Percentiles rank a stretch among this genome's conserved stretches.
Conservation (phyloP, 2,329 filamentous ascomycete genomes). For the Trichoderma aggressivum region DNA sequence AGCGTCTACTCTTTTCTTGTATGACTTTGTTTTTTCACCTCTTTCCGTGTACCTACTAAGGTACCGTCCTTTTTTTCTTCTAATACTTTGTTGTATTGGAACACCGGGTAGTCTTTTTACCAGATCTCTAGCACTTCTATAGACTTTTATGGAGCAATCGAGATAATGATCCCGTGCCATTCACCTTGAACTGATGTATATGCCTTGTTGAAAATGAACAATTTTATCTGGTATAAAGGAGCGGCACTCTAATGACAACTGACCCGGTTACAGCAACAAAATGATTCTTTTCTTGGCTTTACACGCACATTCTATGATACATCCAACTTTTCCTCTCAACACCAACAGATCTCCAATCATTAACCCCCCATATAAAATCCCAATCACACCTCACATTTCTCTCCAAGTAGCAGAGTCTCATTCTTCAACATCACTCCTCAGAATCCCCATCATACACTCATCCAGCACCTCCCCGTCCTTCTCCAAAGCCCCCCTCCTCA, state of each 20-base stretch:
- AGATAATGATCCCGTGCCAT: background rate
- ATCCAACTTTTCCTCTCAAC: background rate
- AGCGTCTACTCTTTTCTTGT: slow-evolving; percentile 1
- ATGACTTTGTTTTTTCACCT: background rate
- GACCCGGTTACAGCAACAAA: background rate
- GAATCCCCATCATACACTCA: background rate
- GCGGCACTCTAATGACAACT: background rate
- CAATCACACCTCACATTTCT: background rate
- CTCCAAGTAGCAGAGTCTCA: background rate
- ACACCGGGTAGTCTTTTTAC: background rate
- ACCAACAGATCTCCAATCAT: background rate
- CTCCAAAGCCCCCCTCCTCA: slow-evolving; percentile 2
- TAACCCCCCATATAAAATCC: background rate
- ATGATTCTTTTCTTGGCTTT: background rate
- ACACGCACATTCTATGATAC: background rate
- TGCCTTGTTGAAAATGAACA: background rate
- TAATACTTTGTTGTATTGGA: background rate
- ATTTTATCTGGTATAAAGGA: background rate
- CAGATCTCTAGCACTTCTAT: background rate
- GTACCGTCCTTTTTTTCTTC: background rate
- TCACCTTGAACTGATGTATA: background rate
- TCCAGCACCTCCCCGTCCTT: slow-evolving; percentile 9
- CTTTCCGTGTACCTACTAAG: background rate
- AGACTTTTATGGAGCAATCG: background rate
- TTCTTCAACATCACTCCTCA: background rate